Evolutionary conservation across 345 rosid genomes (phyloP).

Genomic region (Geranium rotundifolium): DNA sequence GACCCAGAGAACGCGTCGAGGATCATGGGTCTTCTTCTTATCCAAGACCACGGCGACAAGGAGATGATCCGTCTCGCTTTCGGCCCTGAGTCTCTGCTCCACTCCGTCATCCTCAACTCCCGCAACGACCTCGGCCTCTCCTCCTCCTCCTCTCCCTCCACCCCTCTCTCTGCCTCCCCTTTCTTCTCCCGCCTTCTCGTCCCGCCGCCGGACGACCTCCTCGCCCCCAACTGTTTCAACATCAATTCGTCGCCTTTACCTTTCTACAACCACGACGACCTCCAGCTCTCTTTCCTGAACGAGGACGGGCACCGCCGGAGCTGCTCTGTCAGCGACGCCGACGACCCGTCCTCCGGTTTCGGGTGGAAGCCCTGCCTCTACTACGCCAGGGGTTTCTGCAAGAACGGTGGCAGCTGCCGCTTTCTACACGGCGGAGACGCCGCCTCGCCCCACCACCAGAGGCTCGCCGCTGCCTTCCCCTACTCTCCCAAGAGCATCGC

Average conservation of each 20-base stretch:
- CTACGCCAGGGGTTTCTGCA: constrained; percentile 85
- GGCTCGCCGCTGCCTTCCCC: constrained; percentile 48
- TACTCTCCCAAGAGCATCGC: constrained; percentile 57
- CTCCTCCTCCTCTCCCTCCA: constrained; percentile 32
- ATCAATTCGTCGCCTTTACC: constrained; percentile 23
- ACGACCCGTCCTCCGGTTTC: constrained; percentile 48
- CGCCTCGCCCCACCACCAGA: constrained; percentile 52
- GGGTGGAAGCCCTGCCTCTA: constrained; percentile 89
- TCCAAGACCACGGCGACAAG: constrained; percentile 89
- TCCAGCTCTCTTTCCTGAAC: constrained; percentile 50
- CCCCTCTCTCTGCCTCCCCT: constrained; percentile 35
- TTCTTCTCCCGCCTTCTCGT: constrained; percentile 4
- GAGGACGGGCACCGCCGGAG: constrained; percentile 58
- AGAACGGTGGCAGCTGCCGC: constrained; percentile 76
- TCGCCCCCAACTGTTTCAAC: constrained; percentile 7
- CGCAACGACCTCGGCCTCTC: constrained; percentile 57
- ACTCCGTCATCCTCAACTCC: constrained; percentile 54
- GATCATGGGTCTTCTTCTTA: constrained; percentile 85
- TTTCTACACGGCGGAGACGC: constrained; percentile 36
- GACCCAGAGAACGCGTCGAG: constrained; percentile 90
- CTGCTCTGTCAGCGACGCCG: constrained; percentile 62
- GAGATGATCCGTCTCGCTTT: constrained; percentile 91
- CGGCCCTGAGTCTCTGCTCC: constrained; percentile 72
- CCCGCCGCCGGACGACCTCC: constrained; percentile 27
- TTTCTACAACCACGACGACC: too few species aligned